Evolutionary conservation across 257 asterid genomes (phyloP).

Genomic region (Primulina huaijiensis): DNA sequence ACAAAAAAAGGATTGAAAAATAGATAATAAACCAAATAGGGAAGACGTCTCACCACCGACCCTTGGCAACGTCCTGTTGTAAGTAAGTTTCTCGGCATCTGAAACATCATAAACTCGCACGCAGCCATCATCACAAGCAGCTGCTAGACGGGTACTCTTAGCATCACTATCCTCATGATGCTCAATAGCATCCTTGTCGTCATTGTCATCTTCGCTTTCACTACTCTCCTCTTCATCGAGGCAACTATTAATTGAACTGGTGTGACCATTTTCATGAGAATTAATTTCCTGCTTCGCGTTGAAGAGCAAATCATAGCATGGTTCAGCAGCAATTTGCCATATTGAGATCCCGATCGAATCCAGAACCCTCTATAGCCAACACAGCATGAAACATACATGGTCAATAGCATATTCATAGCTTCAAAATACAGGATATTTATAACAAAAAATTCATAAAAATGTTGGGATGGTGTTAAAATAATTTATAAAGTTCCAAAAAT

Average conservation of each 20-base stretch:
- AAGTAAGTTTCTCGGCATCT: constrained; percentile 43
- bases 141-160: constrained; percentile 46
- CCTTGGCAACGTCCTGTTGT: constrained; percentile 64
- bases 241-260: constrained; percentile 30
- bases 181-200: constrained; percentile 33
- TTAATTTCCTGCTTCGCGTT: constrained; percentile 26
- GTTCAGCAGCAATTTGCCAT: constrained; percentile 93
- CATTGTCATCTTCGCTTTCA: constrained; percentile 56
- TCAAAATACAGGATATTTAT: neutral
- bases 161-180: constrained; percentile 38
- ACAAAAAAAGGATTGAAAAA: neutral
- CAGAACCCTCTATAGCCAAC: constrained; percentile 59
- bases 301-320: constrained; percentile 30
- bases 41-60: constrained; percentile 80
- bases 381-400: constrained; percentile 3
- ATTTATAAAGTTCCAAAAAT: neutral
- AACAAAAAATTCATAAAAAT: neutral
- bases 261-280: constrained; percentile 53
- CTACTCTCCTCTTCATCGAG: constrained; percentile 44
- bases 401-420: constrained; percentile 13
- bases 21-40: constrained; percentile 15
- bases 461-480: neutral
- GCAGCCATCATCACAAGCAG: constrained; percentile 95
- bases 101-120: constrained; percentile 59
- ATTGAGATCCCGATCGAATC: constrained; percentile 73